phyloP scores from a whole-genome alignment of 176 grass and related monocot genomes.

The Ensete glaucum region DNA sequence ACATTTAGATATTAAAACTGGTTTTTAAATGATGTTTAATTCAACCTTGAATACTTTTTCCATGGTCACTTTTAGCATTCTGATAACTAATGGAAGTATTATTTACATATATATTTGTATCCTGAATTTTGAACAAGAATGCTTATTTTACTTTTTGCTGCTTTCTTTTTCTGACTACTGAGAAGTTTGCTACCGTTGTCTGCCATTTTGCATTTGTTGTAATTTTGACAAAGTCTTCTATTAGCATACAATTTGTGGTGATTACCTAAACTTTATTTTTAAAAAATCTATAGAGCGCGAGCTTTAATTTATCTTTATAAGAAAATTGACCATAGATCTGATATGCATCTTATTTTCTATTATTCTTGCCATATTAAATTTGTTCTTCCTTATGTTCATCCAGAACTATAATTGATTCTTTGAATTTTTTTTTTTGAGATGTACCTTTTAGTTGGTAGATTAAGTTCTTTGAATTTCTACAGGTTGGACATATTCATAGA shows the following conservation, averaged over 20 bases:
- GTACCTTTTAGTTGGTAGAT: slow-evolving; percentile 8
- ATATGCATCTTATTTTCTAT: not conserved
- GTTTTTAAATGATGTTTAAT: too few relatives aligned
- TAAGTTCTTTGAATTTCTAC: slow-evolving; percentile 12
- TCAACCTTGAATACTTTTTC: too few relatives aligned
- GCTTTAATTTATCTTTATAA: not conserved
- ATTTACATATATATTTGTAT: too few relatives aligned
- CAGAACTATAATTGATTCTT: not conserved
- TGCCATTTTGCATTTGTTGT: too few relatives aligned
- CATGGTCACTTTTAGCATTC: not conserved
- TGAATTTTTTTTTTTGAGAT: not conserved
- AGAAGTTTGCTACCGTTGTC: too few relatives aligned
- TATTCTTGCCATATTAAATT: not conserved
- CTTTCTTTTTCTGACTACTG: too few relatives aligned
- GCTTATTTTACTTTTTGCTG: too few relatives aligned
- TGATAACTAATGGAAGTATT: not conserved
- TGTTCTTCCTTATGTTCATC: not conserved
- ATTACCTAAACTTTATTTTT: too few relatives aligned
- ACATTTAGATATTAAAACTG: too few relatives aligned
- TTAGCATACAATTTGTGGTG: not conserved
- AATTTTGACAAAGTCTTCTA: not conserved
- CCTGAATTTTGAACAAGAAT: too few relatives aligned
- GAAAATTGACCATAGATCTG: not conserved
- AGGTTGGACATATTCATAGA: slow-evolving; percentile 72
- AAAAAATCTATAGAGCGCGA: not conserved